Percentiles rank a stretch among this genome's conserved stretches.
phyloP scores from a whole-genome alignment of 2,329 filamentous ascomycete genomes.

The Cercospora sp. region DNA sequence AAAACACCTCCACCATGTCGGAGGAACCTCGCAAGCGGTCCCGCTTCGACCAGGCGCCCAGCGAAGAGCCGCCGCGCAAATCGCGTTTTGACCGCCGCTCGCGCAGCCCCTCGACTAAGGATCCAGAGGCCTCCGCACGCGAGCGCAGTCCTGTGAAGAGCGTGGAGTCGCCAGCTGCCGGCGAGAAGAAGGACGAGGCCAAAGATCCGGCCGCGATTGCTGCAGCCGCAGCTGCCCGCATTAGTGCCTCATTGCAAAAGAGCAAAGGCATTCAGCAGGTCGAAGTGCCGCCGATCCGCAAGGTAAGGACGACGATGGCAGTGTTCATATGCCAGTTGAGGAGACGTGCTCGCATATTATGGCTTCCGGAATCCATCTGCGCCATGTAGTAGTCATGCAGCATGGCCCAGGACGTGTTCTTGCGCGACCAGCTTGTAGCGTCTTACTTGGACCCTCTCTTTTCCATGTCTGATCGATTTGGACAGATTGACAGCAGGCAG shows the following conservation, averaged over 20 bases:
- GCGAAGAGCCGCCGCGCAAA: slow-evolving; percentile 64
- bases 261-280: slow-evolving; percentile 89
- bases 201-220: slow-evolving; percentile 61
- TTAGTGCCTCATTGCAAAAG: slow-evolving; percentile 50
- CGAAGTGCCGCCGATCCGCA: slow-evolving; percentile 77
- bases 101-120: slow-evolving; percentile 57
- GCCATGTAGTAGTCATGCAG: slow-evolving; percentile 1
- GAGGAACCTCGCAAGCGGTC: slow-evolving; percentile 72
- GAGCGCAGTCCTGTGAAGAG: slow-evolving; percentile 73
- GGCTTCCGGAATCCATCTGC: background rate
- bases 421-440: background rate
- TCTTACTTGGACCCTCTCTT: background rate
- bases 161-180: slow-evolving; percentile 53
- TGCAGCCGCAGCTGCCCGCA: slow-evolving; percentile 67
- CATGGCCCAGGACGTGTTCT: background rate
- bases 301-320: slow-evolving; percentile 45
- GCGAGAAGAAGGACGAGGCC: slow-evolving; percentile 24
- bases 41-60: slow-evolving; percentile 89
- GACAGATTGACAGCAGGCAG: slow-evolving; percentile 25
- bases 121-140: slow-evolving; percentile 64
- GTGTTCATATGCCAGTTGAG: background rate
- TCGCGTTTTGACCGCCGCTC: slow-evolving; percentile 92
- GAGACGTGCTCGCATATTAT: background rate
- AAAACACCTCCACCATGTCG: slow-evolving; percentile 57
- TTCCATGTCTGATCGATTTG: background rate